phyloP scores from a whole-genome alignment of 345 rosid species.

The Lagerstroemia speciosa region DNA sequence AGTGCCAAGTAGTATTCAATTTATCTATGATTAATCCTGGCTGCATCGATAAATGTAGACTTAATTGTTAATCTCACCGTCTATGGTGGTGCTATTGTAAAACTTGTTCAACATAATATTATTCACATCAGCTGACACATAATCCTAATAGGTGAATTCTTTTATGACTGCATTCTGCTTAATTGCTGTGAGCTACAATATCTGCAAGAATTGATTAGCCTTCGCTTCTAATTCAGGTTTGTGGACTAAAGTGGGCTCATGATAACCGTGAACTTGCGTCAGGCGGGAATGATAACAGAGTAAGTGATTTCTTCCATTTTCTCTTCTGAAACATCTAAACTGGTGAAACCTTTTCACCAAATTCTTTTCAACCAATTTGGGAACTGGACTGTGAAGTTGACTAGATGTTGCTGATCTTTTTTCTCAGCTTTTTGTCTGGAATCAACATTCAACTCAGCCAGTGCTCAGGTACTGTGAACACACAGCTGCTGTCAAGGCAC shows the following conservation, averaged over 20 bases:
- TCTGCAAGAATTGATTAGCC: background rate
- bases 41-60: background rate
- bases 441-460: constrained; percentile 91
- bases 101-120: background rate
- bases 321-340: background rate
- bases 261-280: constrained; percentile 98
- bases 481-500: constrained; percentile 98
- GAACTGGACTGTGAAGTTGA: background rate
- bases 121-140: no score
- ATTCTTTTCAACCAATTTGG: background rate
- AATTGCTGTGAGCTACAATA: background rate
- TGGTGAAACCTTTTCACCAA: background rate
- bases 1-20: background rate
- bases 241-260: constrained; percentile 96
- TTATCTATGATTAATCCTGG: background rate
- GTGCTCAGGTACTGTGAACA: constrained; percentile 84
- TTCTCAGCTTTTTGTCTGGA: constrained; percentile 91
- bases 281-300: constrained; percentile 96
- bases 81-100: background rate
- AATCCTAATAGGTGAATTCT: no score
- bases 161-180: no score
- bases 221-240: constrained; percentile 41
- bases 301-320: constrained; percentile 20
- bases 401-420: constrained; percentile 15
- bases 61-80: background rate